These are phyloP conservation scores for Spongiforma sp. DNA, from an alignment of 1,284 basidiomycete genomes.

Conservation along the genomic window DNA sequence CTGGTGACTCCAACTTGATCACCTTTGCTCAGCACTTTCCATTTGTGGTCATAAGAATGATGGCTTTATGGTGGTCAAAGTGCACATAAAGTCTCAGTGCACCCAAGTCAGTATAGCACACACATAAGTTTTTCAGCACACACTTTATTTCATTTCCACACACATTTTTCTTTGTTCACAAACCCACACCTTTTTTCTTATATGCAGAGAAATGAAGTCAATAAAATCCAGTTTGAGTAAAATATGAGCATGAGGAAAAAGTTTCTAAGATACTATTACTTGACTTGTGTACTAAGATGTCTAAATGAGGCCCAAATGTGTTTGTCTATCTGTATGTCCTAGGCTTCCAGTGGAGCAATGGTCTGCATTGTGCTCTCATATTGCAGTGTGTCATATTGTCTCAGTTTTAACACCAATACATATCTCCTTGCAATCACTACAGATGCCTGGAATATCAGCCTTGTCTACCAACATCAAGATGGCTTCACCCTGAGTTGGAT, in stretches of 20 bases:
- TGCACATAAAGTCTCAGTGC: background rate
- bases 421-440: background rate
- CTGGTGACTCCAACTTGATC: too few relatives aligned
- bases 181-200: too few relatives aligned
- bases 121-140: background rate
- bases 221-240: too few relatives aligned
- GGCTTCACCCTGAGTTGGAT: background rate
- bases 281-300: background rate
- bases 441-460: background rate
- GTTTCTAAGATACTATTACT: background rate
- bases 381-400: background rate
- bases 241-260: background rate
- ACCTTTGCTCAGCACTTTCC: too few relatives aligned
- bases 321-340: background rate
- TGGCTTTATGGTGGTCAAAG: background rate
- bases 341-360: too few relatives aligned
- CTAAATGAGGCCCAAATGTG: background rate
- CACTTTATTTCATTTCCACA: too few relatives aligned
- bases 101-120: background rate
- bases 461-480: background rate
- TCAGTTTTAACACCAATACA: background rate
- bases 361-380: background rate
- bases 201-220: too few relatives aligned
- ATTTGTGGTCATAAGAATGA: too few relatives aligned
- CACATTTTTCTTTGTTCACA: too few relatives aligned